These are phyloP conservation scores for Trifolium fragiferum DNA, from an alignment of 306 rosid species.

Conservation along the genomic window DNA sequence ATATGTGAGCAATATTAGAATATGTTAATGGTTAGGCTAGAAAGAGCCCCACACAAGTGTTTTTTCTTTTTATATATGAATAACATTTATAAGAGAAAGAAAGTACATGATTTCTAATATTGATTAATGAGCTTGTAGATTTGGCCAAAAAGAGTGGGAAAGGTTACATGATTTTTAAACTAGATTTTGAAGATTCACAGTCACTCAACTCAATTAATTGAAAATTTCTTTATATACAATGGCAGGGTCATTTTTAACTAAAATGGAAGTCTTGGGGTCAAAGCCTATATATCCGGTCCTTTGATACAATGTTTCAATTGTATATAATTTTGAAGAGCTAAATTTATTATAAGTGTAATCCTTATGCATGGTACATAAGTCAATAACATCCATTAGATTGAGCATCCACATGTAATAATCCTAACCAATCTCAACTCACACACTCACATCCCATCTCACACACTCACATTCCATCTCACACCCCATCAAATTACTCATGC, in stretches of 20 bases:
- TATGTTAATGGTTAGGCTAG: constrained; percentile 14
- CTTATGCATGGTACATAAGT: too few species aligned
- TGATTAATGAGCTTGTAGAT: neutral
- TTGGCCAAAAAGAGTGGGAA: constrained; percentile 13
- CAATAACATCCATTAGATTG: too few species aligned
- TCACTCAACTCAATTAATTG: neutral
- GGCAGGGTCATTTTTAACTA: neutral
- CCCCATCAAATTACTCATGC: too few species aligned
- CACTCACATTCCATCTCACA: too few species aligned
- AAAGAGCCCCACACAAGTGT: constrained; percentile 4
- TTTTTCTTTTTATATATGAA: neutral
- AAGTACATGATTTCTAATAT: neutral
- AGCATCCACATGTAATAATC: too few species aligned
- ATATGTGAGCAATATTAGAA: constrained; percentile 27
- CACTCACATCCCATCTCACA: too few species aligned
- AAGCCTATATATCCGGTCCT: neutral
- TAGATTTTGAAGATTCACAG: constrained; percentile 12
- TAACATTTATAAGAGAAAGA: constrained; percentile 2
- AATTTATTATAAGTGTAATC: too few species aligned
- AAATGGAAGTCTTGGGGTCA: neutral
- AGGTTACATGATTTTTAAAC: constrained; percentile 10
- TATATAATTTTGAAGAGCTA: neutral
- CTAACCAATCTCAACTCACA: too few species aligned
- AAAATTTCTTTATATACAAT: neutral
- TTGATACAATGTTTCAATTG: neutral